These are phyloP conservation scores for Penicillium sclerotigenum DNA, from an alignment of 2,329 filamentous ascomycete species.

Conservation along the genomic window DNA sequence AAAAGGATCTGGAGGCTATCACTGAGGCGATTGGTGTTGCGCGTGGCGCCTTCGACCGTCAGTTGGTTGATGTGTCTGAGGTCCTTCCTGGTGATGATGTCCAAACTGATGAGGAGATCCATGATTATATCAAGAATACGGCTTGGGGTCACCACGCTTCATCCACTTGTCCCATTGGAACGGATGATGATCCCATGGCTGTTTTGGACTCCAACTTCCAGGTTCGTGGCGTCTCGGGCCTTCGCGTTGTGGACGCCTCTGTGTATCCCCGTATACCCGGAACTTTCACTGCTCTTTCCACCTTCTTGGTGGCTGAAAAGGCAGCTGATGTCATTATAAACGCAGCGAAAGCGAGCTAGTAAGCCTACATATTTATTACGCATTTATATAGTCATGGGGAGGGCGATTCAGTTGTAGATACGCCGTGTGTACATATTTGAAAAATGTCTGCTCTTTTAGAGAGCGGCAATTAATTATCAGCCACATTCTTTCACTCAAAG, in stretches of 20 bases:
- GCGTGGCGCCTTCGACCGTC: conserved; percentile 46
- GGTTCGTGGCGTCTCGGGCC: conserved; percentile 53
- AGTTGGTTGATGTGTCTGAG: conserved; percentile 44
- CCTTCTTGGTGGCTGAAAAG: conserved; percentile 60
- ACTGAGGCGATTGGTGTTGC: conserved; percentile 39
- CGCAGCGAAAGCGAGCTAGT: neutral
- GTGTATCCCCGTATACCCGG: conserved; percentile 58
- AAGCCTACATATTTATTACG: neutral
- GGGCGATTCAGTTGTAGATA: neutral
- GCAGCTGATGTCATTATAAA: conserved; percentile 56
- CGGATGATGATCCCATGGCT: conserved; percentile 52
- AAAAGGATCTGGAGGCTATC: conserved; percentile 13
- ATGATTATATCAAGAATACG: conserved; percentile 49
- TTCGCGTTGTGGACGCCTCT: conserved; percentile 62
- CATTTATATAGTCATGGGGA: neutral
- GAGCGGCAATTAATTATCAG: neutral
- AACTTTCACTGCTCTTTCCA: conserved; percentile 51
- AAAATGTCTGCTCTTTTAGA: neutral
- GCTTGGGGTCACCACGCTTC: conserved; percentile 59
- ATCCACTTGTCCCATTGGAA: conserved; percentile 56
- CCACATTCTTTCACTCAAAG: neutral
- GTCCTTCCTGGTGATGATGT: conserved; percentile 44
- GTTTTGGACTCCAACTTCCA: conserved; percentile 57
- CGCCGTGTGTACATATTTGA: neutral
- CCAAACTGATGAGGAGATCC: conserved; percentile 39